Base-by-base conservation (phyloP, 2,329 filamentous ascomycete species). In the Fusarium zealandicum region DNA sequence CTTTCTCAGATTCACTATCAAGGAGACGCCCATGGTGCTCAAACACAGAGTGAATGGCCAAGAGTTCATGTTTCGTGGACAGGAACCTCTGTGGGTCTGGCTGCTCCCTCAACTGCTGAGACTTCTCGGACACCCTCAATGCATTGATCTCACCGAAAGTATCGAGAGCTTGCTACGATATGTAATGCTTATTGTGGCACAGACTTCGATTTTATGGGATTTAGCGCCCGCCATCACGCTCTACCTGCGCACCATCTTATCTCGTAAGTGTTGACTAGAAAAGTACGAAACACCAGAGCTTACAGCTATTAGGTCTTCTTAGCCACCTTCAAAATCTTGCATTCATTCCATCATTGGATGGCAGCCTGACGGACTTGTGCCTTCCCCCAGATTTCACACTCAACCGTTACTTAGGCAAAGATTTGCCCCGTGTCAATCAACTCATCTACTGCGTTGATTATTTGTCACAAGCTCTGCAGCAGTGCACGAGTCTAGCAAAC, bases 1-100 rank as follows among this genome's bases (percentile, higher is more conserved):
- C 62, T 92, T 96, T 45, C 80, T 97, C 37, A 82, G 83, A 51
- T 82, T 89, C 44, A 90, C 90, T 3, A 82, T 96, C 60, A 82
- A 85, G 58, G 90, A 92, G 67, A 90, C 88, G 7, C 92, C 90
- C 2, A 77, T 80, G 31, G 82, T 92, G n/a, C 76, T 93, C 22
- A 74, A 81, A 16, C 79, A 77, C 53, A 72, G 70, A 22, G 73
- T 76, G 10, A 69, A 75, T 16, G 66, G 67, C 3, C 74, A 74
- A 36, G 70, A 72, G 4, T 78, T 80, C 38, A 70, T 85, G 48
- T 80, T 80, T 43, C 77, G 83, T 33, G 82, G 86, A 13, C 73
- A 74, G 32, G 85, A 87, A 56, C 81, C 89, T 5, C 76, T 89
- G 35, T 90, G 88, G 80, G 69, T 82, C 32, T 90, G 86, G 86